A percentile compares a stretch with the other conserved stretches of the same genome.
Evolutionary conservation across 306 rosid species (phyloP).

Genomic region (Ziziphus jujuba): DNA sequence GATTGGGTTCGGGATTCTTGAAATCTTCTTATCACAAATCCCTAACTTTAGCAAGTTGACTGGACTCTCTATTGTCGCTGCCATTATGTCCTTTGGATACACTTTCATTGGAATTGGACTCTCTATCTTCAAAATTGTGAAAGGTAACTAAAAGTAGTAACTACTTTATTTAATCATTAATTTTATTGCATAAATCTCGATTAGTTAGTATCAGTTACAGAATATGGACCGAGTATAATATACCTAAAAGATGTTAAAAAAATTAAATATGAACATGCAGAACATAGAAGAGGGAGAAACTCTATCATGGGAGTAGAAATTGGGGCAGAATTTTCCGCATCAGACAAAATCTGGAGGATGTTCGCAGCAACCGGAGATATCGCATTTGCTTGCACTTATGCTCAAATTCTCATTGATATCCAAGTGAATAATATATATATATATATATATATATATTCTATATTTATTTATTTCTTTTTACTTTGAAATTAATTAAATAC

Average conservation of each 20-base stretch:
- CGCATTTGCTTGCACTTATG: constrained; percentile 48
- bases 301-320: constrained; percentile 31
- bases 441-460: background rate
- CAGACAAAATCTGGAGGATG: constrained; percentile 55
- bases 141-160: constrained; percentile 26
- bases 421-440: constrained; percentile 41
- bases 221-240: no score
- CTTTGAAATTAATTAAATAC: background rate
- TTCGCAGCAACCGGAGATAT: constrained; percentile 57
- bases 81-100: constrained; percentile 55
- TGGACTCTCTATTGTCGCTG: constrained; percentile 54
- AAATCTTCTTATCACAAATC: constrained; percentile 55
- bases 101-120: constrained; percentile 50
- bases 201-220: background rate
- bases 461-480: background rate
- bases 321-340: constrained; percentile 36
- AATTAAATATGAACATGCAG: constrained; percentile 22
- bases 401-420: constrained; percentile 42
- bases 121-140: constrained; percentile 37
- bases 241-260: no score
- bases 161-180: background rate
- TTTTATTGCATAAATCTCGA: background rate
- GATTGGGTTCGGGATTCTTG: constrained; percentile 50
- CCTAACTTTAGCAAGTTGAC: constrained; percentile 47
- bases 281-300: constrained; percentile 46